Base-by-base conservation (phyloP, 106 monocot species). In the Apostasia ramifera region DNA sequence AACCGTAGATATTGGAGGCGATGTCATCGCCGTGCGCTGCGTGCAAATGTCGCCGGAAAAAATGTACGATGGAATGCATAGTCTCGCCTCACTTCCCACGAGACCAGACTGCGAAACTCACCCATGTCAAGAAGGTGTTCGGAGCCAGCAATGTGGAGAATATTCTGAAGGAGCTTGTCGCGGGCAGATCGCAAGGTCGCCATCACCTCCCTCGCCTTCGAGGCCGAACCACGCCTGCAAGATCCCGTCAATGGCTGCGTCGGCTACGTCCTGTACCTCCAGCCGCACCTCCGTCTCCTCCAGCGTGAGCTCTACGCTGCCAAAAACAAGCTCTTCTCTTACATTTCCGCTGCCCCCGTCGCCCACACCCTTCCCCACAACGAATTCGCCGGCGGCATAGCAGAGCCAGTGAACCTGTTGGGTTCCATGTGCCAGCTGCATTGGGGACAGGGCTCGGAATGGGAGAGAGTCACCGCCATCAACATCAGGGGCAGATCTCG, bases 1-100 rank as follows among this genome's bases (percentile, higher is more conserved):
- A 26, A 26, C 26, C 26, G 26, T 26, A 26, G 26, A 26, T 0
- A 26, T 26, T 26, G 26, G 26, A 26, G 26, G 26, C 52, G 54
- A 44, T 46, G 64, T 71, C 75, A 44, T 79, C 86, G 46, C 90
- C 93, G 68, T 94, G 93, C 73, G 93, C 93, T 7, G 93, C 93
- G 50, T 90, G 93, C 82, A 94, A 94, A 74, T 84, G 84, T 65
- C 76, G 87, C 6, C 79, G 93, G 49, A 84, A 87, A 48, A 94
- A 94, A 78, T 94, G 93, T 82, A 84, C 83, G 41, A 77, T 64
- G 12, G 84, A 81, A 5, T 94, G 93, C 78, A 75, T 89, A 2
- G 90, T 90, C 78, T 79, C 89, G n/a, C 93, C 89, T 2, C 89
- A 93, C 77, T 93, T 93, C 73, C 93, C 93, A 15, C 82, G 86